phyloP scores from a whole-genome alignment of 2,329 filamentous ascomycete genomes.

The Fusarium buharicum region DNA sequence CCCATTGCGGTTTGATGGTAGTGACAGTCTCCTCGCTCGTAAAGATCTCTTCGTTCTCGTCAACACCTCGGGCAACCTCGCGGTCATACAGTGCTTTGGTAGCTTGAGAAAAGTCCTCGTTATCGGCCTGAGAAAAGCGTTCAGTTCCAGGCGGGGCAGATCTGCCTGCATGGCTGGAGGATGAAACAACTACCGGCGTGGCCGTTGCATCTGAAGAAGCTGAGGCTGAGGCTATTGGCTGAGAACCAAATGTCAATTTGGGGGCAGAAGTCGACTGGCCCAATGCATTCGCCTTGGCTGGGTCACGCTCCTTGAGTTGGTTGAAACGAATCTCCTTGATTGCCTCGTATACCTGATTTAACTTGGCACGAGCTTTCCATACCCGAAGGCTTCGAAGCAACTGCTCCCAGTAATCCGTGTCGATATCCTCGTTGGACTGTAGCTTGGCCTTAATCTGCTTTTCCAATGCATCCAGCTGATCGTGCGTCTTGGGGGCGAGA shows the following conservation, averaged over 20 bases:
- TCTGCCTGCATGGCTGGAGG: slow-evolving; percentile 46
- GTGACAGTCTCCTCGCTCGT: slow-evolving; percentile 81
- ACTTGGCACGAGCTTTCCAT: slow-evolving; percentile 90
- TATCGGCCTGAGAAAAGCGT: slow-evolving; percentile 74
- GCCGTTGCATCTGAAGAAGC: slow-evolving; percentile 17
- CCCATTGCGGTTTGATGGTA: slow-evolving; percentile 77
- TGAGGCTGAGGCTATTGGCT: slow-evolving; percentile 8
- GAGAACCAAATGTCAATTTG: slow-evolving; percentile 10
- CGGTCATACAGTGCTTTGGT: slow-evolving; percentile 91
- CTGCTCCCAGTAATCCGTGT: slow-evolving; percentile 98
- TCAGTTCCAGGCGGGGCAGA: slow-evolving; percentile 65
- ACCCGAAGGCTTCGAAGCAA: slow-evolving; percentile 84
- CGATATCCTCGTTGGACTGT: slow-evolving; percentile 87
- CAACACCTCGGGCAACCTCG: slow-evolving; percentile 89
- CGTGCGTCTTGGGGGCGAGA: slow-evolving; percentile 83
- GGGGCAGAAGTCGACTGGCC: slow-evolving; percentile 20
- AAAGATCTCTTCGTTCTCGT: slow-evolving; percentile 96
- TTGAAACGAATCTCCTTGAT: slow-evolving; percentile 77
- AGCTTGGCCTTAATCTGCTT: slow-evolving; percentile 88
- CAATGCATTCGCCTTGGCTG: slow-evolving; percentile 66
- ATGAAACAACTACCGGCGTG: slow-evolving; percentile 25
- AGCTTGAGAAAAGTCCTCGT: slow-evolving; percentile 85
- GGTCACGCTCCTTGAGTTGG: slow-evolving; percentile 72
- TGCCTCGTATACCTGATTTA: slow-evolving; percentile 80
- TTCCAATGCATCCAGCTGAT: slow-evolving; percentile 88